Evolutionary conservation across 176 grass and related monocot species (phyloP), one percentile per base, ranked within the genome.

Genomic region (Secale cereale): DNA sequence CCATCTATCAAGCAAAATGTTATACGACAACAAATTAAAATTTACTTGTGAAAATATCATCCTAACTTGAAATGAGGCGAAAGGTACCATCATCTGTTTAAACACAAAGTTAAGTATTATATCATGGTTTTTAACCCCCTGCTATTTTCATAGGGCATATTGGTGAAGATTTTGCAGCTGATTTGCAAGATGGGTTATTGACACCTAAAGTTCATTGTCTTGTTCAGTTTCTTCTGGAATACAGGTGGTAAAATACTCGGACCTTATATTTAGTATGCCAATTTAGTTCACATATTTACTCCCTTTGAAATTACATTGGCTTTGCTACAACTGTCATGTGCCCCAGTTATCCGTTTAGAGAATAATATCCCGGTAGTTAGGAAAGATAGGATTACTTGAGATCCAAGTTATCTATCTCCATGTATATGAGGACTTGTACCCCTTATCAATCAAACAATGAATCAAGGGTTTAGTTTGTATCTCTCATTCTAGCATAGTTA

Each of bases 121-220:
- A 27, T 36, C 41, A 27, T 77, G 4, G 1, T 67, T 87, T 57
- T 45, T 52, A 4, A 68, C 50, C 41, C n/a, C 17, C 19, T 23
- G 15, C 50, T 88, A 15, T 85, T 88, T 77, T 69, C 11, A 37
- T 83, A 97, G 94, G 78, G 57, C 35, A 7, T 72, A 70, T 94
- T 78, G 89, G 91, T 33, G 82, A 89, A 35, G 82, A 94, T 81
- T 80, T 94, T 1, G 63, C 50, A 46, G 72, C 74, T 7, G 82
- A 88, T 78, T 17, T 88, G 39, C 76, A 85, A 76, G 66, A 88
- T 83, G 89, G 87, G 13, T 80, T 94, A 60, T 84, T 97, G 72
- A 78, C 87, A 17, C 30, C 91, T 28, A 94, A 92, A 92, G 78
- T 94, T 72, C 61, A 85, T 76, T 82, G 88, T 83, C 94, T 97